A percentile compares a stretch with the other conserved stretches of the same genome.
phyloP scores from a whole-genome alignment of 306 rosid species.

The Lathyrus sativus region DNA sequence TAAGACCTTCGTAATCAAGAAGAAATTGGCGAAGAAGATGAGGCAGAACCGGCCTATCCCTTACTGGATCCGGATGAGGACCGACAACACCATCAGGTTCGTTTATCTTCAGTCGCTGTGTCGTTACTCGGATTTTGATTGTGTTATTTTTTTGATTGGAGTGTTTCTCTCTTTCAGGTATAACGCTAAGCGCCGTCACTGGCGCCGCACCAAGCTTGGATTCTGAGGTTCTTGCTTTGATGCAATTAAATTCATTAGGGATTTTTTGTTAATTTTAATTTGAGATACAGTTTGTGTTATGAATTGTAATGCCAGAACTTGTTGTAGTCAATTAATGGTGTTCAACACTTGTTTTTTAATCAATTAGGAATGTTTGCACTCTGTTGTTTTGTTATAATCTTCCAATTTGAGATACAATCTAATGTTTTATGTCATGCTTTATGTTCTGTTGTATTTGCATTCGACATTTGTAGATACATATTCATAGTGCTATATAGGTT shows the following conservation, averaged over 20 bases:
- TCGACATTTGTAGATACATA: no score
- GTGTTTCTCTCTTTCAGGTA: slow-evolving; percentile 34
- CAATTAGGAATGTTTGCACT: slow-evolving; percentile 2
- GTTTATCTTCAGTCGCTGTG: fast-evolving
- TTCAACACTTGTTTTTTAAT: neutral
- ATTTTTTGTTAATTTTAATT: neutral
- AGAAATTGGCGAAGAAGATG: slow-evolving; percentile 94
- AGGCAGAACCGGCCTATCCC: slow-evolving; percentile 96
- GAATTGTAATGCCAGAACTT: neutral
- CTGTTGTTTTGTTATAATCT: no score
- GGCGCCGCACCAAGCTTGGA: slow-evolving; percentile 64
- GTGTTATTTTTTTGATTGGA: neutral
- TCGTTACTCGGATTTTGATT: neutral
- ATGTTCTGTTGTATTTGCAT: no score
- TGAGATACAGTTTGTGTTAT: neutral
- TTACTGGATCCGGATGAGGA: slow-evolving; percentile 87
- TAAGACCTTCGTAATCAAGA: slow-evolving; percentile 85
- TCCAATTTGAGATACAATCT: no score
- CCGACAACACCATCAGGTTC: slow-evolving; percentile 84
- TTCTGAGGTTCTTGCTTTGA: slow-evolving; percentile 41
- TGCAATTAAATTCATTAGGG: slow-evolving; percentile 21
- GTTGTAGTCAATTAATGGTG: slow-evolving; percentile 18
- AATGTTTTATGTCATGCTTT: no score
- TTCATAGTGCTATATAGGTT: no score
- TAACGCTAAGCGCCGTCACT: slow-evolving; percentile 60